Percentiles rank a stretch among this genome's conserved stretches.
Evolutionary conservation across 2,329 filamentous ascomycete genomes (phyloP).

Genomic region (Fusarium sulawesiense): DNA sequence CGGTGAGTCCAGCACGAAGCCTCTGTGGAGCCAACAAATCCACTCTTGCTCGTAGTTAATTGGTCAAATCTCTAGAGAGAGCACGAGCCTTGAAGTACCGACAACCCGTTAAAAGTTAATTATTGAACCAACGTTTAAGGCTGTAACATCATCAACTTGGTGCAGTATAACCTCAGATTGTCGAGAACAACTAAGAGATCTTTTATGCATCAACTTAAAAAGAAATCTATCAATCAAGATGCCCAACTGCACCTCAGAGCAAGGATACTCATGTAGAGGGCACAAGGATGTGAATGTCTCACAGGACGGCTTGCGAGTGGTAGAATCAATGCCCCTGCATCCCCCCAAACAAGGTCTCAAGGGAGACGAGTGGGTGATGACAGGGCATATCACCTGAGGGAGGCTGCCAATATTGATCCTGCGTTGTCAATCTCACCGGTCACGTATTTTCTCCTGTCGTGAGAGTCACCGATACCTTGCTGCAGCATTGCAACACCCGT

Average conservation of each 20-base stretch:
- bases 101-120: slow-evolving; percentile 17
- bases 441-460: slow-evolving; percentile 6
- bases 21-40: slow-evolving; percentile 14
- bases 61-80: slow-evolving; percentile 9
- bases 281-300: slow-evolving; percentile 21
- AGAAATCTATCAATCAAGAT: neutral
- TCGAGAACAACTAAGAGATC: neutral
- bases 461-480: slow-evolving; percentile 5
- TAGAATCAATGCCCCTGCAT: slow-evolving; percentile 29
- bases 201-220: neutral
- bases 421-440: slow-evolving; percentile 19
- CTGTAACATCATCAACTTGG: neutral
- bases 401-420: slow-evolving; percentile 29
- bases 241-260: slow-evolving; percentile 9
- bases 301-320: slow-evolving; percentile 23
- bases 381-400: slow-evolving; percentile 13
- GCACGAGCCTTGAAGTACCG: slow-evolving; percentile 6
- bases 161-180: slow-evolving; percentile 4
- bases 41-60: neutral
- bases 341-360: slow-evolving; percentile 22
- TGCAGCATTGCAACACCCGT: neutral
- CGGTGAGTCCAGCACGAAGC: slow-evolving; percentile 29
- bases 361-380: slow-evolving; percentile 25
- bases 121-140: slow-evolving; percentile 14
- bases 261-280: slow-evolving; percentile 23